These are phyloP conservation scores for Ambrosia artemisiifolia DNA, from an alignment of 129 eudicot species.

Conservation along the genomic window DNA sequence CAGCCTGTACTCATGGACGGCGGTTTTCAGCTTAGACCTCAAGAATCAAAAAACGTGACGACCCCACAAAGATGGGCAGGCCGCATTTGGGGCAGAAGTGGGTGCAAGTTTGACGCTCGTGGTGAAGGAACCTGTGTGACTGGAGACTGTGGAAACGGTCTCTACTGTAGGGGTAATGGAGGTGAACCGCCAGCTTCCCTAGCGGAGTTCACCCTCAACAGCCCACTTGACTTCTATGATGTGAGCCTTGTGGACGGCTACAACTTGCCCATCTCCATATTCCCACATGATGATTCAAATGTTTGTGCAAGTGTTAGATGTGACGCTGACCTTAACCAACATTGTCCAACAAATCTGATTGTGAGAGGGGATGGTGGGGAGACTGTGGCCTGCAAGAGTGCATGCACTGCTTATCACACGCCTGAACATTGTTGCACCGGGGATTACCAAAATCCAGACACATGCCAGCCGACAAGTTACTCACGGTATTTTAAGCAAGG, in stretches of 20 bases:
- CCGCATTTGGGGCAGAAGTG: conserved; percentile 61
- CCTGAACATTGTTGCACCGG: conserved; percentile 58
- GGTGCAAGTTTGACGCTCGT: conserved; percentile 40
- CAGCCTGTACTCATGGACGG: conserved; percentile 48
- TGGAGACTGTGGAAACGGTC: conserved; percentile 56
- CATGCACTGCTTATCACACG: conserved; percentile 45
- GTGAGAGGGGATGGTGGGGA: conserved; percentile 25
- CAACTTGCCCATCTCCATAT: conserved; percentile 54
- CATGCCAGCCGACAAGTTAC: conserved; percentile 49
- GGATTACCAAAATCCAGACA: conserved; percentile 37
- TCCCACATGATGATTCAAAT: conserved; percentile 42
- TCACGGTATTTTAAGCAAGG: conserved; percentile 47
- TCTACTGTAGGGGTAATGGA: conserved; percentile 48
- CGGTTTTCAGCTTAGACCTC: conserved; percentile 45
- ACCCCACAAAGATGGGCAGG: conserved; percentile 72
- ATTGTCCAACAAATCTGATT: conserved; percentile 43
- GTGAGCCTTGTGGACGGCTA: conserved; percentile 81
- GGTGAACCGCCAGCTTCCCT: conserved; percentile 64
- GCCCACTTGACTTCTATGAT: conserved; percentile 57
- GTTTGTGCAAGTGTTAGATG: conserved; percentile 45
- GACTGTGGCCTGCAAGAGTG: conserved; percentile 48
- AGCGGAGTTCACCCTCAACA: conserved; percentile 56
- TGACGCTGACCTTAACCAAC: conserved; percentile 37
- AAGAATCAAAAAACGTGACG: conserved; percentile 19
- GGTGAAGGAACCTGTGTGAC: conserved; percentile 53